These are phyloP conservation scores for Termitomyces sp. DNA, from an alignment of 768 basidiomycete genomes.

Conservation along the genomic window DNA sequence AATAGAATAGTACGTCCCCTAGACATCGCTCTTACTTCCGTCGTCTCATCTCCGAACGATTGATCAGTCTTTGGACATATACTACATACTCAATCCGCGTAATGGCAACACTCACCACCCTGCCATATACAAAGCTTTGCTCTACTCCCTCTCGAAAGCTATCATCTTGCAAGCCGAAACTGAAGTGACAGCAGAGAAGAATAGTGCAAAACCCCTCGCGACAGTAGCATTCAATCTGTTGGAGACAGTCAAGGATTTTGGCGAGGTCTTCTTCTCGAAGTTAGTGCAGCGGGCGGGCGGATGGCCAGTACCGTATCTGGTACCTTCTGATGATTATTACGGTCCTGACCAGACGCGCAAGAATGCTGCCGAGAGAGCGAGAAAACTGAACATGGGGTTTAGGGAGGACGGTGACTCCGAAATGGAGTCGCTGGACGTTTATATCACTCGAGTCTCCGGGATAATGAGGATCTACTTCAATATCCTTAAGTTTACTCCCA, in stretches of 20 bases:
- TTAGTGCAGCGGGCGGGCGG: conserved; percentile 84
- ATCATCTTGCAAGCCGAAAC: conserved; percentile 91
- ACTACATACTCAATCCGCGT: conserved; percentile 27
- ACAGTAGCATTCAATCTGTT: conserved; percentile 70
- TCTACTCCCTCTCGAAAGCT: conserved; percentile 85
- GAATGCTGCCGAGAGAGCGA: conserved; percentile 36
- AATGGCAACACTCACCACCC: conserved; percentile 22
- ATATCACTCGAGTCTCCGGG: conserved; percentile 64
- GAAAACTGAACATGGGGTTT: conserved; percentile 54
- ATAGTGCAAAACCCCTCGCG: conserved; percentile 79
- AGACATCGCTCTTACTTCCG: conserved; percentile 3
- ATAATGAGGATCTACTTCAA: conserved; percentile 86
- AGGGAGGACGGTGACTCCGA: conserved; percentile 33
- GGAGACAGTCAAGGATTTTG: conserved; percentile 49
- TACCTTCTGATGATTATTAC: conserved; percentile 43
- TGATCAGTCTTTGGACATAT: conserved; percentile 32
- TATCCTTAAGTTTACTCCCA: conserved; percentile 45
- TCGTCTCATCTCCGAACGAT: neutral
- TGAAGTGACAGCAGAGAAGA: conserved; percentile 85
- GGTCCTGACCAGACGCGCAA: conserved; percentile 35
- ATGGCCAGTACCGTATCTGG: conserved; percentile 71
- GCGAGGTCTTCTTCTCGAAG: conserved; percentile 76
- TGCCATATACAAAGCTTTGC: conserved; percentile 63
- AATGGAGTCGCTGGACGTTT: conserved; percentile 56
- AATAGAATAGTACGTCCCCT: conserved; percentile 52